A percentile compares a stretch with the other conserved stretches of the same genome.
These are phyloP conservation scores for Beauveria bassiana DNA, from an alignment of 2,329 filamentous ascomycete genomes.

Conservation along the genomic window DNA sequence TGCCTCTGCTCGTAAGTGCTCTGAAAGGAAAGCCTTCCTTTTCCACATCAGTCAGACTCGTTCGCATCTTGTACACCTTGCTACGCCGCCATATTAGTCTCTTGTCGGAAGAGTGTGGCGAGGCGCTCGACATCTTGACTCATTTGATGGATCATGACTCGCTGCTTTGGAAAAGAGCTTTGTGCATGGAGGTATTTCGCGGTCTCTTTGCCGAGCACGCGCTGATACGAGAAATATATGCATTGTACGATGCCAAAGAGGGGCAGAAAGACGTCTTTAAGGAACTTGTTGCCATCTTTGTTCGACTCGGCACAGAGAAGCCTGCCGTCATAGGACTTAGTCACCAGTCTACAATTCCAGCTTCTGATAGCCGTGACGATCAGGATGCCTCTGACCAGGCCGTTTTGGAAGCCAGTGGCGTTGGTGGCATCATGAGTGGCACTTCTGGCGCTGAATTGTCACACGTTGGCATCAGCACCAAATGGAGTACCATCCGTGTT, in stretches of 20 bases:
- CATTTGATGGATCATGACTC: constrained; percentile 84
- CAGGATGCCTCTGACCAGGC: constrained; percentile 66
- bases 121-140: constrained; percentile 72
- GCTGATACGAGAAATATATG: constrained; percentile 72
- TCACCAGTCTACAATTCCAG: constrained; percentile 78
- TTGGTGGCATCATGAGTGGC: constrained; percentile 78
- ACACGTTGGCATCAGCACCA: constrained; percentile 73
- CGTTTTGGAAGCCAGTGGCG: constrained; percentile 80
- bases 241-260: constrained; percentile 66
- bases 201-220: constrained; percentile 76
- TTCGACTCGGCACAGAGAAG: constrained; percentile 87
- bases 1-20: constrained; percentile 74
- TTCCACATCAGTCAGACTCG: constrained; percentile 70
- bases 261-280: constrained; percentile 70
- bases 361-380: constrained; percentile 44
- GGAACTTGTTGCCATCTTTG: constrained; percentile 78
- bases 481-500: constrained; percentile 83
- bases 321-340: constrained; percentile 82
- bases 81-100: constrained; percentile 70
- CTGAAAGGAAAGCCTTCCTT: constrained; percentile 75
- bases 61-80: constrained; percentile 75
- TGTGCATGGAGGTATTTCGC: constrained; percentile 87
- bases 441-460: constrained; percentile 58
- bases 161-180: constrained; percentile 73
- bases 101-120: constrained; percentile 71